These are phyloP conservation scores for Phyllosticta ampelicida DNA, from an alignment of 2,329 filamentous ascomycete genomes.

Conservation along the genomic window DNA sequence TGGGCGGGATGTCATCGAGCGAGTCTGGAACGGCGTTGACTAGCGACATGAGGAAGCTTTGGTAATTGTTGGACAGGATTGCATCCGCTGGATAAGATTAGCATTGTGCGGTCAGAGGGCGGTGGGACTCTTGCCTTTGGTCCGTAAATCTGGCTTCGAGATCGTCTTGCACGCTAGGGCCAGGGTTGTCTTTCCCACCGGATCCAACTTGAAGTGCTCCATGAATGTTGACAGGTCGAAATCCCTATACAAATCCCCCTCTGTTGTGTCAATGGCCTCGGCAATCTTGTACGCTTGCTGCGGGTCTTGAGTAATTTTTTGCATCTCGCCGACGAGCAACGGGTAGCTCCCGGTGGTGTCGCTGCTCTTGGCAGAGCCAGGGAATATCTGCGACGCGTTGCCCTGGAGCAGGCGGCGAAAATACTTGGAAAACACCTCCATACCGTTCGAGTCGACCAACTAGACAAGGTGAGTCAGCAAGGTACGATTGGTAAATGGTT, in stretches of 20 bases:
- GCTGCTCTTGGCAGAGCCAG: slow-evolving; percentile 60
- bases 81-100: slow-evolving; percentile 57
- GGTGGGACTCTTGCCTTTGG: slow-evolving; percentile 57
- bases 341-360: slow-evolving; percentile 74
- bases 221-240: slow-evolving; percentile 95
- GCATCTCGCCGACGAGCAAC: slow-evolving; percentile 71
- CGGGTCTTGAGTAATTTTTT: slow-evolving; percentile 69
- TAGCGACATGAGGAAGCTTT: slow-evolving; percentile 66
- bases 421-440: slow-evolving; percentile 97
- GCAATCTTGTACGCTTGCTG: slow-evolving; percentile 85
- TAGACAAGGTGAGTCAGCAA: slow-evolving; percentile 28
- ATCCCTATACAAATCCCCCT: slow-evolving; percentile 88
- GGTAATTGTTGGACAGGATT: slow-evolving; percentile 72
- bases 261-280: slow-evolving; percentile 80
- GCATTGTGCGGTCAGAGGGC: not conserved
- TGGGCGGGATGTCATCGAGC: slow-evolving; percentile 54
- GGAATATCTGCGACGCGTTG: slow-evolving; percentile 88
- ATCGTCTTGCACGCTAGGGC: slow-evolving; percentile 79
- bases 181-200: slow-evolving; percentile 75
- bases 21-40: slow-evolving; percentile 47
- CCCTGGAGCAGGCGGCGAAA: slow-evolving; percentile 84
- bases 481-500: not conserved
- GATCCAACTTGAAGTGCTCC: slow-evolving; percentile 90
- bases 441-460: slow-evolving; percentile 95
- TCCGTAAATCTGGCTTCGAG: slow-evolving; percentile 70